Base-by-base conservation (phyloP, 768 basidiomycete species). In the Pulveroboletus sp. region DNA sequence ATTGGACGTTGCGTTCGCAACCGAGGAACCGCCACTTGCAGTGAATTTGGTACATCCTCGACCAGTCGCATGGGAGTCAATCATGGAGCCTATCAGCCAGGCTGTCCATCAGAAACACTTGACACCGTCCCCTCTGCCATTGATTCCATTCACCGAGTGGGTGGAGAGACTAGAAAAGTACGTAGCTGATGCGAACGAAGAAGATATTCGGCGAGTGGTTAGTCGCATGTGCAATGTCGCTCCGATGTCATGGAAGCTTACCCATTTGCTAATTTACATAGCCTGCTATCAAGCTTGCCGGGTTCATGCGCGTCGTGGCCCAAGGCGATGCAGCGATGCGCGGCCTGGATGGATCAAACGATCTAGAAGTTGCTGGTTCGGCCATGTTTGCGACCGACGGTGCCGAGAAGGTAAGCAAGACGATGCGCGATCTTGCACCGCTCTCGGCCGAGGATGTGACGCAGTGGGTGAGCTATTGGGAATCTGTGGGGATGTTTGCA, bases 391-490 rank as follows among this genome's bases (percentile, higher is more conserved):
- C 57, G 2, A 71, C 64, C 1, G 55, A 51, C 3, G 66, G 68
- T 29, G 60, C 66, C 0, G 64, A 59, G 36, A 45, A 33, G 2
- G 47, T 68, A 42, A 75, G 76, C 50, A 38, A 52, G 45, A 70
- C 69, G 9, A 66, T 77, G 58, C 59, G 53, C 19, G 41, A 40
- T 1, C 51, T 72, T 3, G 50, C 55, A 21, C 51, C 60, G 5
- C 20, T 45, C 25, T 38, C 36, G 8, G 47, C 50, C 2, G 47
- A 42, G 0, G 66, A 72, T 38, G 71, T 49, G 12, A 42, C 31
- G 3, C 46, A 45, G n/a, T 76, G 72, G 71, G 59, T 75, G 3
- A 60, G 59, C 10, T 75, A 75, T 46, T 75, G 73, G 73, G 64
- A 49, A 33, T 57, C 50, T 14, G 49, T 45, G 11, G 62, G 62